A percentile compares a stretch with the other conserved stretches of the same genome.
Evolutionary conservation across 78 protist genomes (phyloP).

Genomic region (Monocercomonoides exilis): DNA sequence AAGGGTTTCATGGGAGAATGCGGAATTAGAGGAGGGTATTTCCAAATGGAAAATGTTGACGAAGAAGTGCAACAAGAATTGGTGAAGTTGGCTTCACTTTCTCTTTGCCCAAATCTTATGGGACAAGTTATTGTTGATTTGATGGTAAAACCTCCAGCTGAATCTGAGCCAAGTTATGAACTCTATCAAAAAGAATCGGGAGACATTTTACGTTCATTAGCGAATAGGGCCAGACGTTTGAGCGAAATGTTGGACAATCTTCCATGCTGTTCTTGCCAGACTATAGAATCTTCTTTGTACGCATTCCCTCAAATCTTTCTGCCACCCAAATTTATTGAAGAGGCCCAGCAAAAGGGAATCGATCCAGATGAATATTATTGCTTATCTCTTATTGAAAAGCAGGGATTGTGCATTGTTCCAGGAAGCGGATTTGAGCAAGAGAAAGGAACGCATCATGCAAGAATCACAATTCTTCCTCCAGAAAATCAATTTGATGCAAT

Average conservation of each 20-base stretch:
- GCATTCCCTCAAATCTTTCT: conserved; percentile 88
- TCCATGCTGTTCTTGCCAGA: conserved; percentile 22
- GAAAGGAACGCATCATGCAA: conserved; percentile 89
- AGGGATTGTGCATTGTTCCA: conserved; percentile 90
- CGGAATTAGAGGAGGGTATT: conserved; percentile 92
- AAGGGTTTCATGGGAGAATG: conserved; percentile 98
- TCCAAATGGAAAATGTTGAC: conserved; percentile 55
- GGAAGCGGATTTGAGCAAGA: conserved; percentile 92
- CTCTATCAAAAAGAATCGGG: conserved; percentile 56
- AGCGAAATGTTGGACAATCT: background rate
- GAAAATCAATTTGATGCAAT: conserved; percentile 79
- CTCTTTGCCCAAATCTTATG: conserved; percentile 81
- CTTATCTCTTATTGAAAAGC: conserved; percentile 65
- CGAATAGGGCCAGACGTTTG: conserved; percentile 13
- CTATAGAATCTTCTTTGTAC: conserved; percentile 80
- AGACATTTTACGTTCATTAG: conserved; percentile 28
- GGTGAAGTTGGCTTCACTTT: conserved; percentile 77
- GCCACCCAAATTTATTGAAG: conserved; percentile 76
- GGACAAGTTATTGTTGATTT: conserved; percentile 77
- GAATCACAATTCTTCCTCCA: conserved; percentile 93
- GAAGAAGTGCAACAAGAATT: background rate
- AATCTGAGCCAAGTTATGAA: conserved; percentile 59
- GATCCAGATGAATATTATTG: conserved; percentile 83
- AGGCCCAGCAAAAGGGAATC: conserved; percentile 52
- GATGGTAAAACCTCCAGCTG: conserved; percentile 75